These are phyloP conservation scores for Talaromyces borbonicus DNA, from an alignment of 495 filamentous ascomycete genomes.

Conservation along the genomic window DNA sequence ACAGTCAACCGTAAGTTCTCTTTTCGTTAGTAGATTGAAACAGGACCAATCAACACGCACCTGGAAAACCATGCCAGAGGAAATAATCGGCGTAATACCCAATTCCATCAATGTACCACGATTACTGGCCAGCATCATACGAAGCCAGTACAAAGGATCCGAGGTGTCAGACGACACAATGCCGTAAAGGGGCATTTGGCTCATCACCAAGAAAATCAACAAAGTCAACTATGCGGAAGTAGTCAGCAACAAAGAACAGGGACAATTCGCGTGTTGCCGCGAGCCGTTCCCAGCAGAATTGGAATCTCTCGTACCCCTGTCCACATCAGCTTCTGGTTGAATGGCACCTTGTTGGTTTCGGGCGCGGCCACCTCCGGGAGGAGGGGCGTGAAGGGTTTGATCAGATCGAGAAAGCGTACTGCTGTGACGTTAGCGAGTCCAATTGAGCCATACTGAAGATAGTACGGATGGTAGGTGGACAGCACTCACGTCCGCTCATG, in stretches of 20 bases:
- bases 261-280: neutral
- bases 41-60: constrained; percentile 24
- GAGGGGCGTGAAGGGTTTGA: constrained; percentile 98
- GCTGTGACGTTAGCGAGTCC: constrained; percentile 12
- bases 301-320: constrained; percentile 56
- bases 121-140: constrained; percentile 99
- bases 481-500: constrained; percentile 39
- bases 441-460: constrained; percentile 8
- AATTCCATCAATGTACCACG: constrained; percentile 97
- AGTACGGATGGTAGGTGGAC: too few relatives aligned
- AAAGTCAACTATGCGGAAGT: constrained; percentile 60
- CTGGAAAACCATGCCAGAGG: constrained; percentile 99
- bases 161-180: constrained; percentile 95
- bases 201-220: constrained; percentile 99
- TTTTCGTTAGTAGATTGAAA: neutral
- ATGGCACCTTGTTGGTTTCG: constrained; percentile 81
- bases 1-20: neutral
- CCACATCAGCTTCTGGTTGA: constrained; percentile 99
- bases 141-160: constrained; percentile 98
- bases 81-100: constrained; percentile 98
- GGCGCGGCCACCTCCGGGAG: constrained; percentile 97
- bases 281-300: neutral
- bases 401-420: constrained; percentile 99
- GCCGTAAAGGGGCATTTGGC: constrained; percentile 96
- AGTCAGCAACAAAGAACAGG: constrained; percentile 24